Evolutionary conservation across 1,139 yeast genomes (phyloP).

Genomic region (Nakaseomyces nivariensis): DNA sequence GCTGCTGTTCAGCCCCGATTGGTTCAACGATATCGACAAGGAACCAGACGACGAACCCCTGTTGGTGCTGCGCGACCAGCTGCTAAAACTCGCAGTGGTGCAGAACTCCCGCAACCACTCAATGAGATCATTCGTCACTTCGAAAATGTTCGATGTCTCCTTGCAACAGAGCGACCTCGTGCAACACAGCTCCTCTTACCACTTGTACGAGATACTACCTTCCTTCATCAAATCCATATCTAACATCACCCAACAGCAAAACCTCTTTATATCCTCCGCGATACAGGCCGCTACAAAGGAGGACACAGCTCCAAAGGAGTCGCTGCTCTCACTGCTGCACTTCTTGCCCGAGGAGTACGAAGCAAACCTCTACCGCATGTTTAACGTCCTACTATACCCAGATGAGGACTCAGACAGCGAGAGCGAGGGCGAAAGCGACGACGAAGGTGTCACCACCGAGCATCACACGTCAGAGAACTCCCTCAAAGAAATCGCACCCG

Average conservation of each 20-base stretch:
- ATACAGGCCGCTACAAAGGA: constrained; percentile 13
- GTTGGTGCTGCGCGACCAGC: constrained; percentile 22
- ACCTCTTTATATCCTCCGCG: constrained; percentile 23
- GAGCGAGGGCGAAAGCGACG: constrained; percentile 3
- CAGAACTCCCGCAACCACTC: constrained; percentile 10
- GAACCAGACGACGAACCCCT: constrained; percentile 10
- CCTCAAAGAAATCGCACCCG: constrained; percentile 20
- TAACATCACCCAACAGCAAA: constrained; percentile 13
- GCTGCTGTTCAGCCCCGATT: constrained; percentile 15
- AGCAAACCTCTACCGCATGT: constrained; percentile 25
- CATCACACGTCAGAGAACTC: constrained; percentile 14
- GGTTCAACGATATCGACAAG: constrained; percentile 14
- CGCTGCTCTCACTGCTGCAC: constrained; percentile 22
- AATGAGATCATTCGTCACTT: constrained; percentile 13
- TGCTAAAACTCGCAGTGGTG: constrained; percentile 20
- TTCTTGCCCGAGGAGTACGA: constrained; percentile 29
- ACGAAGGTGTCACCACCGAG: constrained; percentile 1
- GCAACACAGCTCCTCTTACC: constrained; percentile 17
- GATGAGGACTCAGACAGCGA: constrained; percentile 14
- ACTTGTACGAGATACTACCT: constrained; percentile 23
- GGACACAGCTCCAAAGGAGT: constrained; percentile 12
- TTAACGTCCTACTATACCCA: constrained; percentile 24
- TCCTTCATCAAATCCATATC: constrained; percentile 20
- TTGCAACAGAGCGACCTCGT: constrained; percentile 13
- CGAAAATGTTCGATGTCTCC: constrained; percentile 19